A percentile compares a stretch with the other conserved stretches of the same genome.
These are phyloP conservation scores for Climacium dendroides DNA, from an alignment of 225 moss, liverwort and hornwort genomes.

Conservation along the genomic window DNA sequence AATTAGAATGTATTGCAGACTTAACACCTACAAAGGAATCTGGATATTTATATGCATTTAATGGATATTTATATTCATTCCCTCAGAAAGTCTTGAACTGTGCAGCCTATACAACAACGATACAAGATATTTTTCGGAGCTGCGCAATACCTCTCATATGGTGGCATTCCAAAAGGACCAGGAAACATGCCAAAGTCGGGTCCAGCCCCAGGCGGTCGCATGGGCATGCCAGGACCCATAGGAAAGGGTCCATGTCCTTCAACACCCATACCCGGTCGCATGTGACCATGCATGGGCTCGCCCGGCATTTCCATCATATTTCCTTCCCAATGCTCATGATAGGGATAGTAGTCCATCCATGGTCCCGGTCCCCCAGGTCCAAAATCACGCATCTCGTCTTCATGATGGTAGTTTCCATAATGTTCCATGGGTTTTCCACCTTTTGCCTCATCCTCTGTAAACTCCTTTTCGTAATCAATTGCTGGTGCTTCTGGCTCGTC, in stretches of 20 bases:
- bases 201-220: conserved; percentile 72
- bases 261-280: conserved; percentile 76
- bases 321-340: conserved; percentile 51
- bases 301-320: conserved; percentile 63
- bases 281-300: conserved; percentile 61
- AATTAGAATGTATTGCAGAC: not conserved
- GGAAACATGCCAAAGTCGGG: conserved; percentile 91
- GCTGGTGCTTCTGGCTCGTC: conserved; percentile 56
- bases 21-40: not conserved
- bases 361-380: conserved; percentile 42
- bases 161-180: conserved; percentile 70
- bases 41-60: not conserved
- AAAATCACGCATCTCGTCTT: conserved; percentile 45
- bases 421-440: conserved; percentile 38
- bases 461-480: conserved; percentile 38
- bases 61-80: not conserved
- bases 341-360: conserved; percentile 50
- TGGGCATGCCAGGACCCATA: conserved; percentile 74
- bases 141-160: conserved; percentile 61
- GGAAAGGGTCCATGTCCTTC: conserved; percentile 84
- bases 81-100: not conserved
- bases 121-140: not conserved
- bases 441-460: conserved; percentile 53
- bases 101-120: not conserved
- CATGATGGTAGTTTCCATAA: conserved; percentile 23